Evolutionary conservation across 2,329 filamentous ascomycete genomes (phyloP).

Genomic region (Alternaria arbusti): DNA sequence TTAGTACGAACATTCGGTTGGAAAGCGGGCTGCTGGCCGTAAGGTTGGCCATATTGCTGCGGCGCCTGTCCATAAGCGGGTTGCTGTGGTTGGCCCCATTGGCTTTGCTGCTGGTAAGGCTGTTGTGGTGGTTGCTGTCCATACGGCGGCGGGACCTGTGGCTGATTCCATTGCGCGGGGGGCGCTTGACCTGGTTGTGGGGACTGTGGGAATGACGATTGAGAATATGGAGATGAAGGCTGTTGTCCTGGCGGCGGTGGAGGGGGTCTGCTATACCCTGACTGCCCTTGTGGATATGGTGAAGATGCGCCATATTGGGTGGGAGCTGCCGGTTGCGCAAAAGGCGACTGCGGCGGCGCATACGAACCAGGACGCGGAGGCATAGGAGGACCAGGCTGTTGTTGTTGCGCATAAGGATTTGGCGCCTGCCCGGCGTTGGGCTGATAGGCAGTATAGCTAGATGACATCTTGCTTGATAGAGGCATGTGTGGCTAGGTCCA

Average conservation of each 20-base stretch:
- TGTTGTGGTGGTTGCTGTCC: constrained; percentile 33
- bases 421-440: constrained; percentile 34
- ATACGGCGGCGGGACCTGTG: constrained; percentile 42
- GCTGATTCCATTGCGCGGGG: constrained; percentile 27
- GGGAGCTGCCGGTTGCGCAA: constrained; percentile 47
- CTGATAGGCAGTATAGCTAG: constrained; percentile 40
- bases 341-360: constrained; percentile 51
- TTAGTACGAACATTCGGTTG: constrained; percentile 30
- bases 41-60: constrained; percentile 41
- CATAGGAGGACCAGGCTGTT: constrained; percentile 34
- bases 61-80: constrained; percentile 38
- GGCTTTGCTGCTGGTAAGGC: constrained; percentile 32
- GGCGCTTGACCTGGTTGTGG: constrained; percentile 27
- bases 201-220: constrained; percentile 19
- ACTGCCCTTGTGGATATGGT: constrained; percentile 46
- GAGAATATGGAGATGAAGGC: constrained; percentile 27
- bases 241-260: constrained; percentile 40
- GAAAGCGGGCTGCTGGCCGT: constrained; percentile 35
- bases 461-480: constrained; percentile 38
- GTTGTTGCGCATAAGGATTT: constrained; percentile 40
- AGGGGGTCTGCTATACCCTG: constrained; percentile 43
- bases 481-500: constrained; percentile 33
- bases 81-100: constrained; percentile 30
- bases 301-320: constrained; percentile 46
- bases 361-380: constrained; percentile 45